phyloP scores from a whole-genome alignment of 2,329 filamentous ascomycete genomes.

The Truncatella angustata region DNA sequence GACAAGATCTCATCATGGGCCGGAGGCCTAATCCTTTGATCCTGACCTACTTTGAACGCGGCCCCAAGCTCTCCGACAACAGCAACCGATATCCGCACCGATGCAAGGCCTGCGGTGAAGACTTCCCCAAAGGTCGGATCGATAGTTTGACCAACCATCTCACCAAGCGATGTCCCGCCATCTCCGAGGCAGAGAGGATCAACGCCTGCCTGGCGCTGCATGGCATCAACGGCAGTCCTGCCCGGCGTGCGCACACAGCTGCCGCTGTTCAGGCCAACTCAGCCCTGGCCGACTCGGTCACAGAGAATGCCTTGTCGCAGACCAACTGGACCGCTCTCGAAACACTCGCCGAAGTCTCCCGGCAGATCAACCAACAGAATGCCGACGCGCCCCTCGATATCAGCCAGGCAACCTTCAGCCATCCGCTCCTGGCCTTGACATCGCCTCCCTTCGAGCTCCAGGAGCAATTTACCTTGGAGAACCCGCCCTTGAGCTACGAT shows the following conservation, averaged over 20 bases:
- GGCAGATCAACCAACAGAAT: slow-evolving; percentile 65
- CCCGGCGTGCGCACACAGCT: slow-evolving; percentile 11
- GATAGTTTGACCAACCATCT: slow-evolving; percentile 81
- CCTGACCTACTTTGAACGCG: slow-evolving; percentile 83
- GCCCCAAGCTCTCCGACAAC: slow-evolving; percentile 81
- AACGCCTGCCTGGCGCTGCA: slow-evolving; percentile 72
- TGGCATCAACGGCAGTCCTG: slow-evolving; percentile 57
- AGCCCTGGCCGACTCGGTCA: slow-evolving; percentile 10
- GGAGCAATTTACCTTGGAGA: slow-evolving; percentile 58
- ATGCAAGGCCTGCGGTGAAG: slow-evolving; percentile 83
- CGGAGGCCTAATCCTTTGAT: slow-evolving; percentile 82
- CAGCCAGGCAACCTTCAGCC: slow-evolving; percentile 6
- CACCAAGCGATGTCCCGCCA: slow-evolving; percentile 81
- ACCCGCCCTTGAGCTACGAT: slow-evolving; percentile 51
- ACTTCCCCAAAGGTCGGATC: slow-evolving; percentile 85
- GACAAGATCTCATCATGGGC: slow-evolving; percentile 58
- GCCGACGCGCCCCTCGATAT: slow-evolving; percentile 39
- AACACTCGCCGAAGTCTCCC: slow-evolving; percentile 83
- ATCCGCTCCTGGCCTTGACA: slow-evolving; percentile 9
- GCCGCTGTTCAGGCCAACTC: background rate
- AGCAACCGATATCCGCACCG: slow-evolving; percentile 92
- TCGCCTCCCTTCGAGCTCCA: slow-evolving; percentile 42
- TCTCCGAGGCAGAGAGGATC: slow-evolving; percentile 72
- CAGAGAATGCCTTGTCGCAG: slow-evolving; percentile 9
- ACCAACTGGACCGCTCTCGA: slow-evolving; percentile 77